Evolutionary conservation across 257 asterid genomes (phyloP), one percentile per base, ranked within the genome.

Genomic region (Paraleonurus japonicus): DNA sequence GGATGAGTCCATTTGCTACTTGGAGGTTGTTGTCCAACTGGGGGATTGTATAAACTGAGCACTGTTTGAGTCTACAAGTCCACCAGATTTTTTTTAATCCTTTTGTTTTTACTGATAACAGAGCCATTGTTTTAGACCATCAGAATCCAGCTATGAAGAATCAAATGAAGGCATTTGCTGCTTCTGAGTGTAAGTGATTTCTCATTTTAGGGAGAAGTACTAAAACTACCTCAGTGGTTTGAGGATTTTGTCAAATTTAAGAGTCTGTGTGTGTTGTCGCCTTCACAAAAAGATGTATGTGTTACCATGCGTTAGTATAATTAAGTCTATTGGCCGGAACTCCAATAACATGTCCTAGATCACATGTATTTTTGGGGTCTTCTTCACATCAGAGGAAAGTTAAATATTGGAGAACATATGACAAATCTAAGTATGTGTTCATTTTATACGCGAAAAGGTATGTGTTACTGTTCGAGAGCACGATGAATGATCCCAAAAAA

Each of bases 81-180:
- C 60, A 30, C 32, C 63, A 41, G 1, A 62, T 35, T 76, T 48
- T 65, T 47, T 67, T 71, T 71, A 72, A 72, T 65, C 58, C 73
- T 50, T 65, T 75, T 60, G 70, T 72, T 62, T 82, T 61, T 54
- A 61, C 69, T 84, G 81, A 79, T 61, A 65, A 76, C 97, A 92
- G 99, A 81, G 87, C 99, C 76, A 95, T 92, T 81, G 84, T 92
- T 33, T 83, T 95, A 76, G 99, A 92, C 74, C 93, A 75, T 73
- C 92, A 80, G 71, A 92, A 82, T 73, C 85, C 98, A 58, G 76
- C 92, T 65, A 85, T 77, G 95, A 87, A 91, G 86, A 86, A 74
- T 85, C 96, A 82, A 78, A 72, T 80, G 78, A 88, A 85, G 89
- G 95, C 87, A 65, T 45, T 85, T 78, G 90, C 90, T 63, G 92